Conservation (phyloP, 306 rosid genomes). For the Quercus agrifolia region DNA sequence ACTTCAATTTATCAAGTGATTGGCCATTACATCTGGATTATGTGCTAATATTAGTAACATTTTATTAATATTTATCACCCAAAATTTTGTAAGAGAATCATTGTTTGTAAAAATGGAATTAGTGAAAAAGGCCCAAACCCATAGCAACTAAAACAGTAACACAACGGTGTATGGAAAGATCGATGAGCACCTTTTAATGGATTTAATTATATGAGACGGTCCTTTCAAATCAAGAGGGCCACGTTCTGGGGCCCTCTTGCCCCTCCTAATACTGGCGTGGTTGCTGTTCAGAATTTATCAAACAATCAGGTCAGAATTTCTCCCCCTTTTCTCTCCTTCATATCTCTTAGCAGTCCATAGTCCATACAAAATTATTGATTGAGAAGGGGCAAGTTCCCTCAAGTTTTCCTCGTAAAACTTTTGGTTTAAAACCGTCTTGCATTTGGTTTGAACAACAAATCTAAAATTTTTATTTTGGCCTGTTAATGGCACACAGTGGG, state of each 20-base stretch:
- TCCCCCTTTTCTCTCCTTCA: slow-evolving; percentile 2
- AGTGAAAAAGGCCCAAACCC: too few relatives aligned
- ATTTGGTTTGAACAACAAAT: neutral
- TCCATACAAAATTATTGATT: neutral
- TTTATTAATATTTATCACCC: too few relatives aligned
- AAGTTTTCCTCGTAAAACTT: neutral
- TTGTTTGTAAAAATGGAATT: too few relatives aligned
- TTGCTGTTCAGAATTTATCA: slow-evolving; percentile 79
- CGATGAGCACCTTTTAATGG: too few relatives aligned
- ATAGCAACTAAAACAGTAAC: too few relatives aligned
- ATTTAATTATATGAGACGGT: too few relatives aligned
- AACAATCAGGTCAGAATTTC: slow-evolving; percentile 60
- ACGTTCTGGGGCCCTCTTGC: slow-evolving; percentile 97
- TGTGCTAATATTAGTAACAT: too few relatives aligned
- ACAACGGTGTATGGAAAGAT: too few relatives aligned
- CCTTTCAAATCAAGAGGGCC: slow-evolving; percentile 19
- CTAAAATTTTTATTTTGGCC: neutral
- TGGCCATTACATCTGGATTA: too few relatives aligned
- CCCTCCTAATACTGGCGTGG: slow-evolving; percentile 85
- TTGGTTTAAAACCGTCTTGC: neutral
- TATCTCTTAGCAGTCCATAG: neutral
- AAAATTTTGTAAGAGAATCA: too few relatives aligned
- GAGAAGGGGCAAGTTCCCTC: neutral
- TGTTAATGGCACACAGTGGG: neutral
- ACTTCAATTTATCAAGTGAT: too few relatives aligned